Conservation (phyloP, 1,284 basidiomycete species). For the Taiwanofungus camphoratus region DNA sequence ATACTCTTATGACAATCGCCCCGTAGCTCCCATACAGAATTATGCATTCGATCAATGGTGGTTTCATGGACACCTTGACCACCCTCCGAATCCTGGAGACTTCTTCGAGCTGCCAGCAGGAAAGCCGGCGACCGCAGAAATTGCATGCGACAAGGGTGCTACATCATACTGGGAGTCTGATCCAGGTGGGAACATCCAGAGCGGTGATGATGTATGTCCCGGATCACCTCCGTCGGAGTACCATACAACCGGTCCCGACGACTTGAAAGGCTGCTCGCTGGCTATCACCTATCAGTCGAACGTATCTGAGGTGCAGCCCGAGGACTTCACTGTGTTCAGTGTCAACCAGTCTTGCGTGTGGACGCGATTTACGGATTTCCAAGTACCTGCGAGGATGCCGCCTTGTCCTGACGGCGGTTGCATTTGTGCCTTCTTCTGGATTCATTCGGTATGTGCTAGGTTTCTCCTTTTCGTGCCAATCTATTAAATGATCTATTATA, state of each 20-base stretch:
- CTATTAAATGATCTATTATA: slow-evolving; percentile 10
- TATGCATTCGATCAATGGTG: slow-evolving; percentile 63
- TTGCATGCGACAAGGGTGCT: slow-evolving; percentile 54
- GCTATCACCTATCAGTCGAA: slow-evolving; percentile 71
- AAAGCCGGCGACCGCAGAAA: slow-evolving; percentile 43
- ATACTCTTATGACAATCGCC: slow-evolving; percentile 40
- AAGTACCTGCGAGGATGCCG: slow-evolving; percentile 64
- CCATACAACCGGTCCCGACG: slow-evolving; percentile 51
- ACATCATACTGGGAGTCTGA: slow-evolving; percentile 49
- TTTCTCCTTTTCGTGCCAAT: background rate
- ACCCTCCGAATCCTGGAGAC: slow-evolving; percentile 51
- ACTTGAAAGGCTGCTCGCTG: slow-evolving; percentile 62
- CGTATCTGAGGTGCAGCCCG: slow-evolving; percentile 48
- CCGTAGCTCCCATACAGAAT: slow-evolving; percentile 31
- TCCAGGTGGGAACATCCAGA: slow-evolving; percentile 44
- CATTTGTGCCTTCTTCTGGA: slow-evolving; percentile 73
- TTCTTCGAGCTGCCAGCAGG: slow-evolving; percentile 58
- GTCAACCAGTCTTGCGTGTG: slow-evolving; percentile 73
- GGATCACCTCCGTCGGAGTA: slow-evolving; percentile 37
- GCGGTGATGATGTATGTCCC: slow-evolving; percentile 47
- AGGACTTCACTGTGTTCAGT: slow-evolving; percentile 69
- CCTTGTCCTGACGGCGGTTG: slow-evolving; percentile 62
- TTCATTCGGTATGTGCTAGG: slow-evolving; percentile 44
- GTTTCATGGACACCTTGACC: slow-evolving; percentile 61
- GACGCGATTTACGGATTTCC: slow-evolving; percentile 60